Base-by-base conservation (phyloP, 805 yeast genomes). In the Suhomyces xylopsoci region DNA sequence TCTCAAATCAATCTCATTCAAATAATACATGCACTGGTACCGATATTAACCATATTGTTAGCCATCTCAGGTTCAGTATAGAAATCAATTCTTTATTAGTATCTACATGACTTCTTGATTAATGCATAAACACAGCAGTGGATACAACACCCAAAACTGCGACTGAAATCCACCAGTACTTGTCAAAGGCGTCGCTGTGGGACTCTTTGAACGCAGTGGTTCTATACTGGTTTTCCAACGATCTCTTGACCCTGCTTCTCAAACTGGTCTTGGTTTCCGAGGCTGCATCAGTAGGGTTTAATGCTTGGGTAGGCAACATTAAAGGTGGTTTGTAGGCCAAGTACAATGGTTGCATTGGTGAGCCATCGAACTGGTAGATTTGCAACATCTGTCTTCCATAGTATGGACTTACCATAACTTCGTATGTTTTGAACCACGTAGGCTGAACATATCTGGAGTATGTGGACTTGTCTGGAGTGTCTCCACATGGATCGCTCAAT, bases 251-350 rank as follows among this genome's bases (percentile, higher is more conserved):
- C 51, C 81, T 74, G 50, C 71, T 74, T 69, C 62, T 67, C 58
- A 61, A 73, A 49, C 66, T 58, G 7, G 68, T 43, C 40, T 62
- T 60, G 9, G 79, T 67, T 38, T 73, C 69, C 6, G 77, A 64
- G 2, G 75, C 71, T 28, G 58, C 54, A 44, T 76, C 74, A 2
- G 96, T 88, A 20, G 99, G 99, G 69, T 92, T 93, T 78, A 94
- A 74, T 0, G 97, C 92, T 50, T 67, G 71, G 0, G 98, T 94
- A 20, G 99, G 99, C 55, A 94, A 81, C 99, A 94, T 94, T 81
- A 88, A 79, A 8, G 99, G 96, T 5, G 99, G 99, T 62, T 81
- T 81, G 75, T 92, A 94, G 2, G 96, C 97, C 68, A 94, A 79
- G 70, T 90, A 94, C 62, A 94, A 69, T 0, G 99, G 98, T 59